Percentiles rank a stretch among this genome's conserved stretches.
These are phyloP conservation scores for Kwoniella botswanensis DNA, from an alignment of 768 basidiomycete genomes.

Conservation along the genomic window DNA sequence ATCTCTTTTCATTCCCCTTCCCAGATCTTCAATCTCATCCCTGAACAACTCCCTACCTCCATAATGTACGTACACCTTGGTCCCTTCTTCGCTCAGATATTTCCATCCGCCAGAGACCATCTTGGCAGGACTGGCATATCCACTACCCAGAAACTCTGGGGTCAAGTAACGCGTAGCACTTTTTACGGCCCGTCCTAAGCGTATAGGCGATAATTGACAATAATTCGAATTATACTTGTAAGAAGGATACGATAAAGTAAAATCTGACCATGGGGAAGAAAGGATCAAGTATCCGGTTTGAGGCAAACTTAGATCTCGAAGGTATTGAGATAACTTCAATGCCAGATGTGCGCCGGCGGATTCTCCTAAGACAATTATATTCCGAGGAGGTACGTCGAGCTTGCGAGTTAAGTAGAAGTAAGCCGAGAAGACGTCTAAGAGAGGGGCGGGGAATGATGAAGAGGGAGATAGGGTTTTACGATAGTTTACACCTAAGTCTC, in stretches of 20 bases:
- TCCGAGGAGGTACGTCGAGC: slow-evolving; percentile 65
- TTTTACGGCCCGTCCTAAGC: slow-evolving; percentile 15
- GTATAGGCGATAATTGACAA: slow-evolving; percentile 26
- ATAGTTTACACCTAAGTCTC: slow-evolving; percentile 70
- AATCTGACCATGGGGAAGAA: slow-evolving; percentile 45
- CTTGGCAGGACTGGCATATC: slow-evolving; percentile 42
- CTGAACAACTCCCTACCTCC: slow-evolving; percentile 46
- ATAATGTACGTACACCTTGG: slow-evolving; percentile 43
- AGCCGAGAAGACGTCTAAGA: slow-evolving; percentile 74
- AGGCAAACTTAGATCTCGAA: slow-evolving; percentile 34
- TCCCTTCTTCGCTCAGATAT: slow-evolving; percentile 33
- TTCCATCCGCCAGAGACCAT: slow-evolving; percentile 23
- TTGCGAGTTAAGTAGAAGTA: slow-evolving; percentile 69
- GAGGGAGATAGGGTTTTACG: slow-evolving; percentile 65
- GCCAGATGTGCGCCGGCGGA: slow-evolving; percentile 79
- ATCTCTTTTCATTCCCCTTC: slow-evolving; percentile 38
- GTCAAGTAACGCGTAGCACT: slow-evolving; percentile 30
- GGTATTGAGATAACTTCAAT: slow-evolving; percentile 52
- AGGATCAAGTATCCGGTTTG: slow-evolving; percentile 36
- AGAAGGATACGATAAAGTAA: slow-evolving; percentile 29
- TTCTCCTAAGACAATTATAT: slow-evolving; percentile 74
- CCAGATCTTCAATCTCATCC: slow-evolving; percentile 36
- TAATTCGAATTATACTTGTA: slow-evolving; percentile 19
- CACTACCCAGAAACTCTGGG: neutral
- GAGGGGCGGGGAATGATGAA: slow-evolving; percentile 73